These are phyloP conservation scores for Acanthamoeba lenticulata DNA, from an alignment of 208 protist species.

Conservation along the genomic window DNA sequence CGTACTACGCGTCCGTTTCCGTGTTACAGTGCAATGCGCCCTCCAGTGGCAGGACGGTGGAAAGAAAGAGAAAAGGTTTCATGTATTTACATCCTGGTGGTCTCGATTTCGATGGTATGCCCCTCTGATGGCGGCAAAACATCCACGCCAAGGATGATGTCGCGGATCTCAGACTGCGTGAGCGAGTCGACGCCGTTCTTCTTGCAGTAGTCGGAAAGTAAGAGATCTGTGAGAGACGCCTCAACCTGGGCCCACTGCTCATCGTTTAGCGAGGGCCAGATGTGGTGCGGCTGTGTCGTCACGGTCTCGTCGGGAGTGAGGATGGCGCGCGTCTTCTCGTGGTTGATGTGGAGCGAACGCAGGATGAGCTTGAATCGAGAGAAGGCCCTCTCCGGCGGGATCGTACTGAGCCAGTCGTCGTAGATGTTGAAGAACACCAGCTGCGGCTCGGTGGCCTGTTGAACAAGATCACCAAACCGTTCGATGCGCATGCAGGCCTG, in stretches of 20 bases:
- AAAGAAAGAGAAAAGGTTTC: too few species aligned
- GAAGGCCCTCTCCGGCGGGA: constrained; percentile 99
- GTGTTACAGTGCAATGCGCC: too few species aligned
- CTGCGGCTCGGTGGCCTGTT: constrained; percentile 98
- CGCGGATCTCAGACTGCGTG: constrained; percentile 99
- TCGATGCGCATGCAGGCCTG: constrained; percentile 98
- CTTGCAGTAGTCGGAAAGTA: constrained; percentile 99
- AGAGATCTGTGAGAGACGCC: constrained; percentile 99
- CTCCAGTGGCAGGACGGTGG: too few species aligned
- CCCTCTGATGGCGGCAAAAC: constrained; percentile 98
- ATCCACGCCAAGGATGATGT: constrained; percentile 99
- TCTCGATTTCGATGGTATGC: constrained; percentile 98
- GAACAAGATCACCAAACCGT: constrained; percentile 99
- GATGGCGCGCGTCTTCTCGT: constrained; percentile 94
- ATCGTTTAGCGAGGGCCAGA: constrained; percentile 99
- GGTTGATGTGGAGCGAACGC: constrained; percentile 98
- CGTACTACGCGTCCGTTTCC: too few species aligned
- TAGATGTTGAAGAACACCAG: constrained; percentile 99
- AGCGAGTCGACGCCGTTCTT: constrained; percentile 99
- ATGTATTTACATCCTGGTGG: too few species aligned
- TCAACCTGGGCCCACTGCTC: constrained; percentile 99
- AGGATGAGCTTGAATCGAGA: constrained; percentile 99
- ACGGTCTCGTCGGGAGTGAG: constrained; percentile 96
- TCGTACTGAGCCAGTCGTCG: constrained; percentile 99
- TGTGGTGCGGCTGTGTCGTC: constrained; percentile 96